Base-by-base conservation (phyloP, 2,329 filamentous ascomycete genomes). In the Fusarium continuum region DNA sequence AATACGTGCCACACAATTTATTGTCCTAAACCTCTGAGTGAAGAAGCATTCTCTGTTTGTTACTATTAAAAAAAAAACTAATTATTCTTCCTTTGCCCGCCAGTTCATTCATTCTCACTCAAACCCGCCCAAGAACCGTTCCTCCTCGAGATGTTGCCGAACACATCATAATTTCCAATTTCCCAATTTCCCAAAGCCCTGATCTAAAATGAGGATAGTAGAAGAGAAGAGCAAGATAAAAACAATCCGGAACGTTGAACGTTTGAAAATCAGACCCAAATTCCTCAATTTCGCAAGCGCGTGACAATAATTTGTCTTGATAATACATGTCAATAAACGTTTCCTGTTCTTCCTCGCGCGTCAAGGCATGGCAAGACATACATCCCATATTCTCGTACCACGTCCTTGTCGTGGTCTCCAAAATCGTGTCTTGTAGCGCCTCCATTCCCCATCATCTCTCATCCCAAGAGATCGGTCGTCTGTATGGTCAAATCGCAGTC, bases 311-410 rank as follows among this genome's bases (percentile, higher is more conserved):
- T 17, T 19, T 60, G 47, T 55, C 61, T 54, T 69, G 65, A 69
- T 70, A 70, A 64, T 70, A 70, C 68, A 70, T 70, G 51, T 55
- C 49, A 34, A 67, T 55, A 53, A 67, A 55, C 60, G 52, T 56
- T 69, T 67, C 58, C 41, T 34, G 44, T 64, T 45, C 52, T 35
- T 49, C 49, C 48, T 64, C 35, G 20, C 60, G 61, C 54, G 38
- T 67, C 41, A 56, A 61, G 56, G 60, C 61, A 56, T 63, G 38
- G 65, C 41, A 56, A 61, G 56, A 63, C 61, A 56, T 63, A 55
- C 48, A 56, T 47, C 48, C 49, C 55, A 40, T 70, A 63, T 51
- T 40, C 51, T 65, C 67, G 51, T 68, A 49, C 55, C 62, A 58
- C 49, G 43, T 59, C 58, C 38, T 54, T 49, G 47, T 67, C 51